Evolutionary conservation across 2,329 filamentous ascomycete species (phyloP).

Genomic region (Colletotrichum caudatum): DNA sequence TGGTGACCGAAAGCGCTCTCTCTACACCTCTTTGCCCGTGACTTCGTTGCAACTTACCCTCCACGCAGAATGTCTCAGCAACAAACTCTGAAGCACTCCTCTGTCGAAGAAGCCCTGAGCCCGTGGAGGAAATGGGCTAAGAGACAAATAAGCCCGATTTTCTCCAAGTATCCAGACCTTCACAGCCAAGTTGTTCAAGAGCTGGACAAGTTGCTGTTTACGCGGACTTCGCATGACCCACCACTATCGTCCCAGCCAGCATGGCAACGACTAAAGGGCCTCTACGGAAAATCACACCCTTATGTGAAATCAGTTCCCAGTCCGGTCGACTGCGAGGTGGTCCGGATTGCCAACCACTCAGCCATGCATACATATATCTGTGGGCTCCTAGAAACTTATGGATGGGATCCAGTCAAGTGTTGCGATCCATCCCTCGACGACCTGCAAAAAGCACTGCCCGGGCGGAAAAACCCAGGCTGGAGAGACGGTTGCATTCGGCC

Average conservation of each 20-base stretch:
- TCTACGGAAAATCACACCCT: no score
- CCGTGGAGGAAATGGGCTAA: conserved; percentile 4
- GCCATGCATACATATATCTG: neutral
- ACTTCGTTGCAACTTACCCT: neutral
- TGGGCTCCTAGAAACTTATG: neutral
- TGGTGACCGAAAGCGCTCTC: neutral
- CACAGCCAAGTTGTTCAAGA: neutral
- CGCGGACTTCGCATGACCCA: no score
- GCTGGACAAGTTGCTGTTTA: no score
- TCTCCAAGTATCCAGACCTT: neutral
- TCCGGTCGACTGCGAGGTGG: conserved; percentile 19
- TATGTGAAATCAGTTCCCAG: neutral
- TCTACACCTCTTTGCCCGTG: neutral
- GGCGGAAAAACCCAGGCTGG: neutral
- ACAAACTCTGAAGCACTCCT: no score
- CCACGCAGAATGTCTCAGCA: neutral
- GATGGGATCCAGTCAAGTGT: conserved; percentile 8
- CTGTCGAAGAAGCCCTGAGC: no score
- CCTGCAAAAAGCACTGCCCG: neutral
- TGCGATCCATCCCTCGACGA: conserved; percentile 2
- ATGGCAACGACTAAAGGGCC: neutral
- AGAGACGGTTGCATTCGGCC: no score
- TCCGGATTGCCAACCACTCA: conserved; percentile 7
- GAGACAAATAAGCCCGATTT: neutral
- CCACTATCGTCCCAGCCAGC: neutral